Evolutionary conservation across 202 grass and related monocot genomes (phyloP).

Genomic region (Carex sylvatica): DNA sequence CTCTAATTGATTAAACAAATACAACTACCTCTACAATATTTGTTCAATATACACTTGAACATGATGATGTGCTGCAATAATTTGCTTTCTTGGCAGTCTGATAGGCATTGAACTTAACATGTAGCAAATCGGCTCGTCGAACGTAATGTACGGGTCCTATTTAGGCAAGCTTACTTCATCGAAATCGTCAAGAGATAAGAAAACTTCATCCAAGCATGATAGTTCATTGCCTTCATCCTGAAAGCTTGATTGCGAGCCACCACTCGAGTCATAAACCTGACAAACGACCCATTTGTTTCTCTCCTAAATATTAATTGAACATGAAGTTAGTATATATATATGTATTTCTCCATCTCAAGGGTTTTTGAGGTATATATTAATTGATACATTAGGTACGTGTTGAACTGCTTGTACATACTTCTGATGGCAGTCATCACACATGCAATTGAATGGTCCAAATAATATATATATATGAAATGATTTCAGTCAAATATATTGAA

Average conservation of each 20-base stretch:
- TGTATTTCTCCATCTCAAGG: background rate
- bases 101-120: slow-evolving; percentile 27
- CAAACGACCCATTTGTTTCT: slow-evolving; percentile 74
- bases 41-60: slow-evolving; percentile 24
- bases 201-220: slow-evolving; percentile 97
- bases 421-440: slow-evolving; percentile 28
- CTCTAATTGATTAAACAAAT: background rate
- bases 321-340: background rate
- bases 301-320: slow-evolving; percentile 39
- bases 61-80: slow-evolving; percentile 25
- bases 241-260: slow-evolving; percentile 43
- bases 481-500: background rate
- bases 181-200: slow-evolving; percentile 88
- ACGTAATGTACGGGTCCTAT: background rate
- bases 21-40: background rate
- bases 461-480: background rate
- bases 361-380: background rate
- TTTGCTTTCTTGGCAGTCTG: slow-evolving; percentile 26
- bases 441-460: background rate
- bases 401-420: background rate
- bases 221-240: slow-evolving; percentile 70
- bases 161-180: slow-evolving; percentile 95
- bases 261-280: slow-evolving; percentile 62
- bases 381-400: background rate
- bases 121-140: background rate